Conservation (phyloP, 371 early-diverging fungal genomes). For the Rhizomucor miehei region DNA sequence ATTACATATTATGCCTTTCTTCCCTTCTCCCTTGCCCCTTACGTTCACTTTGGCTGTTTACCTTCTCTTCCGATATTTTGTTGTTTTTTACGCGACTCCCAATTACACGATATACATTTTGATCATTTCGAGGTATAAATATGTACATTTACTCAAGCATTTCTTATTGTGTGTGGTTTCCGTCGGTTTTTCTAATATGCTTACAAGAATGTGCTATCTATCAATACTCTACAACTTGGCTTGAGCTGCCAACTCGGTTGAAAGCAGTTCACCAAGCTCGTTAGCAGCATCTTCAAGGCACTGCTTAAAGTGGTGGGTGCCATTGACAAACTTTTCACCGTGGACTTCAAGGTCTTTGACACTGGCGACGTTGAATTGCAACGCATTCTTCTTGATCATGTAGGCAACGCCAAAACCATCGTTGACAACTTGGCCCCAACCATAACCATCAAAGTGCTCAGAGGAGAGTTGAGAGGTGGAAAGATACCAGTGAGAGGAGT, state of each 20-base stretch:
- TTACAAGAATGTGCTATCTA: no score
- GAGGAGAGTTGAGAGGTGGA: constrained; percentile 92
- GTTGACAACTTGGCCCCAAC: constrained; percentile 95
- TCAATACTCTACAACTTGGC: constrained; percentile 55
- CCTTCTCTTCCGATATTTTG: no score
- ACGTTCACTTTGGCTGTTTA: no score
- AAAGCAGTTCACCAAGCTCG: constrained; percentile 76
- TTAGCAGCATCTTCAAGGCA: constrained; percentile 57
- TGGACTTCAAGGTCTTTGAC: constrained; percentile 50
- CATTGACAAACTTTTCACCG: constrained; percentile 40
- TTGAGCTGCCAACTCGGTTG: constrained; percentile 44
- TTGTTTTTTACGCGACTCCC: no score
- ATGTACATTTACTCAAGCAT: no score
- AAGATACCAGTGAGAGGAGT: constrained; percentile 88
- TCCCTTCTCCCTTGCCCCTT: no score
- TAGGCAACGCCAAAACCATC: constrained; percentile 97
- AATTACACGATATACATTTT: no score
- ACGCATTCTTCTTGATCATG: constrained; percentile 81
- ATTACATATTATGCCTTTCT: no score
- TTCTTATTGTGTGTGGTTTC: no score
- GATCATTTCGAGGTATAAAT: no score
- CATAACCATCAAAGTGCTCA: constrained; percentile 90
- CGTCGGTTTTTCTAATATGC: no score
- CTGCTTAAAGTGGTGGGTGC: constrained; percentile 55
- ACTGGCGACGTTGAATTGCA: constrained; percentile 87